A percentile compares a stretch with the other conserved stretches of the same genome.
Evolutionary conservation across 345 rosid genomes (phyloP).

Genomic region (Syzygium jambos): DNA sequence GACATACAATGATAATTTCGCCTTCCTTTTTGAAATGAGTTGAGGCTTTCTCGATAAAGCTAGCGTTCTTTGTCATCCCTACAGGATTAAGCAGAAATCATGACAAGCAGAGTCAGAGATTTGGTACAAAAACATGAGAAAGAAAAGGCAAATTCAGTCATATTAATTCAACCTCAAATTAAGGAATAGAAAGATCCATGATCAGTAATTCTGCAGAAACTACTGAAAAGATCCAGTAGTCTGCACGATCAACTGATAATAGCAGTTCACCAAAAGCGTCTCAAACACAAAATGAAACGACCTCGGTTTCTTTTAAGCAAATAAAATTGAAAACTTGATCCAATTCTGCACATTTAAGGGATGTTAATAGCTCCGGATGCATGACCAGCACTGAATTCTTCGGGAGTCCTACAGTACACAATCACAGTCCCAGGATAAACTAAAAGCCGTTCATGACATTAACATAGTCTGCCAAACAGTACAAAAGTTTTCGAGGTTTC

Average conservation of each 20-base stretch:
- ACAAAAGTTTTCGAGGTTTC: not conserved
- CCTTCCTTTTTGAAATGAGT: constrained; percentile 51
- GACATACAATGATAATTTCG: constrained; percentile 76
- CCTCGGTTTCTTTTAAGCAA: not conserved
- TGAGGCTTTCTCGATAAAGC: constrained; percentile 54
- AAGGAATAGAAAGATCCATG: not conserved
- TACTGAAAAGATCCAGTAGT: not conserved
- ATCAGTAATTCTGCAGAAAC: not conserved
- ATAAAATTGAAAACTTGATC: constrained; percentile 43
- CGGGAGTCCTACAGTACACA: constrained; percentile 44
- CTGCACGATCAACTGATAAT: not conserved
- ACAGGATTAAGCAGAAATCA: not conserved
- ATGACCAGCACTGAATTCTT: constrained; percentile 78
- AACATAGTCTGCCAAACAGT: not conserved
- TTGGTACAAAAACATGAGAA: too few relatives aligned
- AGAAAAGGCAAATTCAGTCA: too few relatives aligned
- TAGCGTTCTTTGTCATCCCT: constrained; percentile 69
- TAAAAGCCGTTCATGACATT: not conserved
- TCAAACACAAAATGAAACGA: not conserved
- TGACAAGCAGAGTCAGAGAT: not conserved
- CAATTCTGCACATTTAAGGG: constrained; percentile 75
- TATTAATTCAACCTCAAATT: not conserved
- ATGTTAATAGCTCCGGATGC: constrained; percentile 66
- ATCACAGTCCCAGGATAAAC: not conserved
- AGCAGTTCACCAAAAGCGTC: not conserved